Evolutionary conservation across 192 early-diverging fungal genomes (phyloP).

Genomic region (Irineochytrium annulatum): DNA sequence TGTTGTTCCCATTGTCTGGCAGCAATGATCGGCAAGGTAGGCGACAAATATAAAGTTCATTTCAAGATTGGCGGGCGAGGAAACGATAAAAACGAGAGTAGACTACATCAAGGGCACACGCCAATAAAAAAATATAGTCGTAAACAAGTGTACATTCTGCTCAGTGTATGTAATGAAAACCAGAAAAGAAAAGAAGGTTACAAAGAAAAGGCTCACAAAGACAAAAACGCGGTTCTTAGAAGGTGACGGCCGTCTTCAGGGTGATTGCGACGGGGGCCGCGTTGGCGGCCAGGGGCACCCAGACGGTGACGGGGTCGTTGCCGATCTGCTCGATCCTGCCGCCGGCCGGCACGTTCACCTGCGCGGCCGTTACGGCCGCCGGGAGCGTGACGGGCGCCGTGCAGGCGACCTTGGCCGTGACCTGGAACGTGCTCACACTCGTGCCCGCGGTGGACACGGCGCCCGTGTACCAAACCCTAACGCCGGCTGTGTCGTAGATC

Average conservation of each 20-base stretch:
- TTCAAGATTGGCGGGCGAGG: neutral
- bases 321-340: slow-evolving; percentile 5
- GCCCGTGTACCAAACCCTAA: neutral
- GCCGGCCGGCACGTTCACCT: neutral
- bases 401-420: slow-evolving; percentile 4
- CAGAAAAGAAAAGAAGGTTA: neutral
- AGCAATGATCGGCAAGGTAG: no score
- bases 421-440: neutral
- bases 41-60: no score
- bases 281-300: slow-evolving; percentile 8
- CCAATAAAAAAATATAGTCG: neutral
- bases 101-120: neutral
- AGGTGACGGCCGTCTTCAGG: neutral
- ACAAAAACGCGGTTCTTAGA: no score
- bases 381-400: slow-evolving; percentile 8
- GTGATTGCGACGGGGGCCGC: slow-evolving; percentile 5
- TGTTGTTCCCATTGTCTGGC: no score
- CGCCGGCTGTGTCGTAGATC: slow-evolving; percentile 19
- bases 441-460: neutral
- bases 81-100: neutral
- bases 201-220: neutral
- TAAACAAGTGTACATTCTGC: no score
- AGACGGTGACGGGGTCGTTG: slow-evolving; percentile 10
- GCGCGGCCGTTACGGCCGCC: neutral
- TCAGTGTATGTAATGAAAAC: neutral